Evolutionary conservation across 2,329 filamentous ascomycete genomes (phyloP), one percentile per base, ranked within the genome.

Genomic region (Atkinsonella texensis): DNA sequence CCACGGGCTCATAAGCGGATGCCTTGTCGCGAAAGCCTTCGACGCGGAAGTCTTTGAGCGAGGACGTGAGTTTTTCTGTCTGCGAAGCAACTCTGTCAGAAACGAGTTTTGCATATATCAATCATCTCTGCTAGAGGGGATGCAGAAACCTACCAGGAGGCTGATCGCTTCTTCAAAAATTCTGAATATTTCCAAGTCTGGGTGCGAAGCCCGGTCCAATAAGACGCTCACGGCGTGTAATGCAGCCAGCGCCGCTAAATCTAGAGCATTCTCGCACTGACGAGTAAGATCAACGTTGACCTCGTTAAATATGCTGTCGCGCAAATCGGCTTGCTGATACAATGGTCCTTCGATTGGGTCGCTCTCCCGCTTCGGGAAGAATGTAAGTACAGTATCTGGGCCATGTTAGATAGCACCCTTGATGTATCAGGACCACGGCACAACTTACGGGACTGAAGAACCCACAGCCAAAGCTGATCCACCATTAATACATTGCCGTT

Each of bases 91-190:
- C n/a, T 41, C 2, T 18, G 39, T 41, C 8, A 41, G 39, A n/a
- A 17, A 17, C n/a, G 7, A 41, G 17, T 28, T 31, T 12, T 28
- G 43, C 3, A 45, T 33, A 13, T 10, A 45, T 11, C 2, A 4
- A n/a, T 17, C 3, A 20, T 10, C 13, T 18, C 2, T 23, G 12
- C 15, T 7, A 38, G 2, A 8, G 4, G 9, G 5, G 49, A 50
- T 12, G 23, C 1, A 7, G 28, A 9, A 0, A 53, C 68, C 45
- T 61, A 82, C 80, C 55, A 84, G 59, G 20, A 83, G 76, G 12
- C 79, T 81, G 33, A 84, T 80, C 5, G 80, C 81, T 54, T 84
- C 81, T 56, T 83, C 80, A 46, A 84, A 84, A 1, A 84, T 80
- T 2, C 80, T 74, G 53, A 84, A 81, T 0, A 84, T 71, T 53